Evolutionary conservation across 176 grass and related monocot species (phyloP), one percentile per base, ranked within the genome.

Genomic region (Oryza rufipogon): DNA sequence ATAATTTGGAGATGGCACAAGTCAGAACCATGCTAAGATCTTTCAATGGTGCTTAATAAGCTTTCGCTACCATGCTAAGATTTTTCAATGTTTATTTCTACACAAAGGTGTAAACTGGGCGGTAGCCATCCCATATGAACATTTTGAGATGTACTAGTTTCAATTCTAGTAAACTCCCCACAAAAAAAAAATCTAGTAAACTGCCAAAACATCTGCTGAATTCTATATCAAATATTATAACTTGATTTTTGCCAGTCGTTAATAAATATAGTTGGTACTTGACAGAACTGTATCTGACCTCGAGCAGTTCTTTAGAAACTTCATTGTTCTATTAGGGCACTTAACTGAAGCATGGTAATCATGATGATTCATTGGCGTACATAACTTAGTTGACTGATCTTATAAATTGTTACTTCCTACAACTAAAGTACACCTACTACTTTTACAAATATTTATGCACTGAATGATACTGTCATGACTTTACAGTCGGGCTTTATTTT

Each of bases 401-500:
- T 38, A 38, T 38, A 38, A 38, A 38, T 0, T 38, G 36, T 6
- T 1, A 38, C 36, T 38, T 7, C 60, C 30, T 74, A 23, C 58
- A 63, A 63, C 2, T 63, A 63, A 10, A 1, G 36, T 38, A n/a
- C 2, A 1, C 30, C 9, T 63, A 19, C 34, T 36, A 36, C 15
- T 73, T 63, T 46, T 39, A 66, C 22, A 14, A 2, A 70, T 30
- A 39, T 10, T 64, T 9, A 20, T 71, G 16, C 75, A 4, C 44
- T 69, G 39, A 36, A 39, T 70, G 1, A 45, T 28, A 71, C n/a
- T 65, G 71, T 34, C 56, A 47, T 19, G 44, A 2, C 13, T 8
- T 84, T 73, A 79, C n/a, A 66, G 1, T 11, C 66, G 17, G 52
- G 49, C 1, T 83, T 84, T 71, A 20, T 64, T 85, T 41, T 79